Base-by-base conservation (phyloP, 441 rosid species). In the Viola pubescens region DNA sequence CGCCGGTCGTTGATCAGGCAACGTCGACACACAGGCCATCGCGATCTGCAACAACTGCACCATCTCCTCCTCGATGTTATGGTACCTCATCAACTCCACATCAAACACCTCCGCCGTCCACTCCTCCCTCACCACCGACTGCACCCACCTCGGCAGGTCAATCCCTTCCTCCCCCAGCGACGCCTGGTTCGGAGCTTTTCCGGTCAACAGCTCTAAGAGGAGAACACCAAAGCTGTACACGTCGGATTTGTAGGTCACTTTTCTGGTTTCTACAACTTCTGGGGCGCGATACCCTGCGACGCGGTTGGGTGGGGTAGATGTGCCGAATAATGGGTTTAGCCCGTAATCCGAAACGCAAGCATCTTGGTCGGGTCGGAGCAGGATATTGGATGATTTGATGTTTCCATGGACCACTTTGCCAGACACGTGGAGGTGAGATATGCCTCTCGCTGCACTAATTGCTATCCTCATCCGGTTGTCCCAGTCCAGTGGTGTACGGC, bases 71-170 rank as follows among this genome's bases (percentile, higher is more conserved):
- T 92, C 98, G 0, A 89, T 86, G 82, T 83, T 87, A 49, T 84
- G 88, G 54, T 85, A 81, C 62, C 95, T 74, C 94, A 87, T 84
- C 9, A 92, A 66, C 80, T 92, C 98, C 54, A 84, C 91, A 0
- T 92, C 98, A 19, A 92, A 92, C 0, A 92, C 98, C 77, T 87
- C 98, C 0, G 98, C 97, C 5, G 98, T 92, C 98, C 98, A 92
- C 62, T 89, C 98, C 70, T 91, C 98, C 0, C 97, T 67, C 0
- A 91, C 98, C 46, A 91, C 97, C 0, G 98, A 91, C 60, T 85
- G 96, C 16, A 92, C 98, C 97, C 98, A 92, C 46, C 98, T 63
- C 0, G 97, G 98, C 60, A 92, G 70, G 73, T 92, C 98, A 48
- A 87, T 84, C 26, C 98, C 98, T 68, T 89, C 97, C 39, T 92